phyloP scores from a whole-genome alignment of 305 asterid genomes.

The Striga hermonthica region DNA sequence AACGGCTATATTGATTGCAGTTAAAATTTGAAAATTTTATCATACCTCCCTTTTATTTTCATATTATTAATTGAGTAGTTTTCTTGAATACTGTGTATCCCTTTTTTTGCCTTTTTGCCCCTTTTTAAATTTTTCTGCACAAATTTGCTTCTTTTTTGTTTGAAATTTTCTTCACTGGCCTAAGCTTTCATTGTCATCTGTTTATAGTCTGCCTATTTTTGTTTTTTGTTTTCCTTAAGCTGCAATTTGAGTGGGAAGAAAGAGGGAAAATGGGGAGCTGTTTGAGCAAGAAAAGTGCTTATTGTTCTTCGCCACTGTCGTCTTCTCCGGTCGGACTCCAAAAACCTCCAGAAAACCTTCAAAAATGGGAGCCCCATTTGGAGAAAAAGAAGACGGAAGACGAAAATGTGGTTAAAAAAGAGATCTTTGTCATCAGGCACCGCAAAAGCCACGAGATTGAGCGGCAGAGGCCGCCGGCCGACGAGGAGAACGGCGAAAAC shows the following conservation, averaged over 20 bases:
- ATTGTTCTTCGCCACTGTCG: slow-evolving; percentile 1
- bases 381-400: slow-evolving; percentile 33
- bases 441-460: slow-evolving; percentile 71
- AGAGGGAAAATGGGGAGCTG: slow-evolving; percentile 68
- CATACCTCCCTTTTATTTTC: too few species aligned
- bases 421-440: slow-evolving; percentile 68
- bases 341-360: slow-evolving; percentile 8
- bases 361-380: slow-evolving; percentile 34
- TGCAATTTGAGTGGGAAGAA: not conserved
- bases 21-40: too few species aligned
- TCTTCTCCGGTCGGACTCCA: too few species aligned
- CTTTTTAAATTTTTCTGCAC: slow-evolving; percentile 11
- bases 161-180: too few species aligned
- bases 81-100: slow-evolving; percentile 49
- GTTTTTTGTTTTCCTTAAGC: not conserved
- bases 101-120: slow-evolving; percentile 28
- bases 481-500: slow-evolving; percentile 32
- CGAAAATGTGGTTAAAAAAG: slow-evolving; percentile 51
- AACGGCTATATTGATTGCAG: too few species aligned
- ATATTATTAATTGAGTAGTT: slow-evolving; percentile 33
- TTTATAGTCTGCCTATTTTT: too few species aligned
- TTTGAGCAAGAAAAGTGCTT: slow-evolving; percentile 73
- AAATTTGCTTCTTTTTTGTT: not conserved
- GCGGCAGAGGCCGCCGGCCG: slow-evolving; percentile 42
- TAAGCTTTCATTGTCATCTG: too few species aligned